phyloP scores from a whole-genome alignment of 2,329 filamentous ascomycete species.

The Volutella citrinella region DNA sequence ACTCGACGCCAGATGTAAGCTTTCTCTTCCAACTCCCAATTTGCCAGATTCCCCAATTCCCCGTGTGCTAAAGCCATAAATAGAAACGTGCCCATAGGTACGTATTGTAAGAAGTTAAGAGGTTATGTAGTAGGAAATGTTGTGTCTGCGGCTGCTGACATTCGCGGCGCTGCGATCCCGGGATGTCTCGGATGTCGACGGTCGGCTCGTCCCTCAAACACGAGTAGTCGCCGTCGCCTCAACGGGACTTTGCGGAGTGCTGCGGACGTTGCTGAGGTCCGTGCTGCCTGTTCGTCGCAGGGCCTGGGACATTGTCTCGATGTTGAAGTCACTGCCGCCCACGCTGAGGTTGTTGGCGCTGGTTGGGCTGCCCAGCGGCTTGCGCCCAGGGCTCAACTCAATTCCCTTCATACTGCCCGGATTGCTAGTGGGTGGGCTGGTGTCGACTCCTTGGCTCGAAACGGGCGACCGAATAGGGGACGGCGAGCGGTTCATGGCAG shows the following conservation, averaged over 20 bases:
- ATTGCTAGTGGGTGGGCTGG: slow-evolving; percentile 74
- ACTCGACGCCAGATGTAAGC: slow-evolving; percentile 24
- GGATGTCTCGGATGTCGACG: no score
- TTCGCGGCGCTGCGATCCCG: no score
- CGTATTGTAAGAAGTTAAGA: slow-evolving; percentile 18
- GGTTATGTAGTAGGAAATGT: slow-evolving; percentile 14
- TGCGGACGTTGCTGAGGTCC: slow-evolving; percentile 62
- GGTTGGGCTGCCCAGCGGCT: slow-evolving; percentile 61
- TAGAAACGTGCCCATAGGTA: slow-evolving; percentile 12
- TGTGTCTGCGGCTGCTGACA: no score
- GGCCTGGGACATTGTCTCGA: slow-evolving; percentile 93
- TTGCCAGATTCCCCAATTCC: slow-evolving; percentile 23
- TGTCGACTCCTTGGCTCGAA: slow-evolving; percentile 65
- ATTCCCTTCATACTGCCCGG: slow-evolving; percentile 69
- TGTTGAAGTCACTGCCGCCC: slow-evolving; percentile 67
- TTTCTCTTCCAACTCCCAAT: slow-evolving; percentile 30
- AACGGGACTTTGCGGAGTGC: slow-evolving; percentile 57
- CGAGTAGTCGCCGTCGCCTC: slow-evolving; percentile 40
- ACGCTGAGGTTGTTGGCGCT: slow-evolving; percentile 46
- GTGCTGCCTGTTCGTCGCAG: slow-evolving; percentile 80
- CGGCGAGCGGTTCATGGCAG: slow-evolving; percentile 62
- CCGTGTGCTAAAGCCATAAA: slow-evolving; percentile 19
- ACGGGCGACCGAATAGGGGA: slow-evolving; percentile 78
- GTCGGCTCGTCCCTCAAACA: no score
- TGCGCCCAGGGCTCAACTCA: slow-evolving; percentile 64